These are phyloP conservation scores for Plasmodium cynomolgi DNA, from an alignment of 169 alveolate genomes.

Conservation along the genomic window DNA sequence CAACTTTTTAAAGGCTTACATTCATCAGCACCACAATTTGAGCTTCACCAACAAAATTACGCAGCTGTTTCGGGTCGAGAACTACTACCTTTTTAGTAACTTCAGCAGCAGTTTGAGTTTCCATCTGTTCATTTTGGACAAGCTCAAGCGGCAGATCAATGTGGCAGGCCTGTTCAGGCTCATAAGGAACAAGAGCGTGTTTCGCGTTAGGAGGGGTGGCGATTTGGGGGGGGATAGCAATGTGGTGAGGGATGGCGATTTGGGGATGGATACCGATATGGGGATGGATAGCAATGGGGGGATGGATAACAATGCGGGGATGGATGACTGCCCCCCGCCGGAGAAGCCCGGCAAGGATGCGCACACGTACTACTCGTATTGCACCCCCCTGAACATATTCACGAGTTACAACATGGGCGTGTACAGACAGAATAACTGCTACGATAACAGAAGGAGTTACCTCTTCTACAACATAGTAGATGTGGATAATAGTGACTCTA, in stretches of 20 bases:
- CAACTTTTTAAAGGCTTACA: slow-evolving; percentile 62
- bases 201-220: neutral
- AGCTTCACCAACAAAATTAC: slow-evolving; percentile 67
- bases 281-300: neutral
- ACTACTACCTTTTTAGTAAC: slow-evolving; percentile 62
- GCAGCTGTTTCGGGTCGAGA: slow-evolving; percentile 43
- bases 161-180: slow-evolving; percentile 50
- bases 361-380: slow-evolving; percentile 37
- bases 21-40: slow-evolving; percentile 54
- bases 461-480: slow-evolving; percentile 68
- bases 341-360: neutral
- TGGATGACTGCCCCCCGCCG: neutral
- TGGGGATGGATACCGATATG: too few relatives aligned
- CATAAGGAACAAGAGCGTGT: slow-evolving; percentile 43
- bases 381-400: slow-evolving; percentile 71
- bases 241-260: neutral
- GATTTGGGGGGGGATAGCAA: neutral
- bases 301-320: too few relatives aligned
- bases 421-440: slow-evolving; percentile 51
- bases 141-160: slow-evolving; percentile 45
- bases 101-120: slow-evolving; percentile 35
- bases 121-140: slow-evolving; percentile 66
- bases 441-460: slow-evolving; percentile 59
- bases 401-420: slow-evolving; percentile 75
- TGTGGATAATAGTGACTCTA: slow-evolving; percentile 38